Evolutionary conservation across 257 asterid genomes (phyloP).

Genomic region (Mentha longifolia): DNA sequence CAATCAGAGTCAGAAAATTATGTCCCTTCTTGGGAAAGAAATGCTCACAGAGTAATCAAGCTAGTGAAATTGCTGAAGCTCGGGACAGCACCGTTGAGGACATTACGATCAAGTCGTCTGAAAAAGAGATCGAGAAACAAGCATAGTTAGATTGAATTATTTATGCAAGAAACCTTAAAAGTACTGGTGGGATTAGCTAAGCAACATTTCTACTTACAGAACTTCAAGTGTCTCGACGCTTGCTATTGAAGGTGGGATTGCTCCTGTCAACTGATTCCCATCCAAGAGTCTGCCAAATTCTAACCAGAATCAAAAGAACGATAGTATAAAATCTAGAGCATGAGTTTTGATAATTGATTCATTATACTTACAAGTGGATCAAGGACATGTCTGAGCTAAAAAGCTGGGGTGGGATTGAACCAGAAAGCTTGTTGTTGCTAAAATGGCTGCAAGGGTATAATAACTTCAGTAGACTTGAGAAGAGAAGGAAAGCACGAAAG

Average conservation of each 20-base stretch:
- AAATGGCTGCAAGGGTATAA: slow-evolving; percentile 68
- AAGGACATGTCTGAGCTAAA: slow-evolving; percentile 71
- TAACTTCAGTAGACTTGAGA: slow-evolving; percentile 31
- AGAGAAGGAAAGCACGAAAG: not conserved
- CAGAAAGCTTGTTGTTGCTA: slow-evolving; percentile 85
- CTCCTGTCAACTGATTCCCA: slow-evolving; percentile 68
- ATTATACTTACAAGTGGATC: slow-evolving; percentile 76
- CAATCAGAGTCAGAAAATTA: not conserved
- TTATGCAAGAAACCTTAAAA: not conserved
- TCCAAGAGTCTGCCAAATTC: slow-evolving; percentile 63
- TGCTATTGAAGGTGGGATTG: slow-evolving; percentile 69
- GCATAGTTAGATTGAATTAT: not conserved
- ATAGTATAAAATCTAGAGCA: not conserved
- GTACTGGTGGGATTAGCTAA: slow-evolving; percentile 8
- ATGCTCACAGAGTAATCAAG: slow-evolving; percentile 67
- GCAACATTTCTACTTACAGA: slow-evolving; percentile 70
- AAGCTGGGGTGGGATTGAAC: slow-evolving; percentile 63
- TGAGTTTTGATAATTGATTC: not conserved
- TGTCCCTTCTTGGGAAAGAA: slow-evolving; percentile 18
- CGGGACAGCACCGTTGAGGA: slow-evolving; percentile 55
- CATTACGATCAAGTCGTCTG: slow-evolving; percentile 92
- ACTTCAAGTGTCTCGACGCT: slow-evolving; percentile 79
- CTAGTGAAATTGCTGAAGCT: slow-evolving; percentile 67
- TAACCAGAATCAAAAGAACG: not conserved
- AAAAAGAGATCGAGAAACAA: slow-evolving; percentile 7